Evolutionary conservation across 1,139 yeast species (phyloP), one percentile per base, ranked within the genome.

Genomic region (Geotrichum fermentans): DNA sequence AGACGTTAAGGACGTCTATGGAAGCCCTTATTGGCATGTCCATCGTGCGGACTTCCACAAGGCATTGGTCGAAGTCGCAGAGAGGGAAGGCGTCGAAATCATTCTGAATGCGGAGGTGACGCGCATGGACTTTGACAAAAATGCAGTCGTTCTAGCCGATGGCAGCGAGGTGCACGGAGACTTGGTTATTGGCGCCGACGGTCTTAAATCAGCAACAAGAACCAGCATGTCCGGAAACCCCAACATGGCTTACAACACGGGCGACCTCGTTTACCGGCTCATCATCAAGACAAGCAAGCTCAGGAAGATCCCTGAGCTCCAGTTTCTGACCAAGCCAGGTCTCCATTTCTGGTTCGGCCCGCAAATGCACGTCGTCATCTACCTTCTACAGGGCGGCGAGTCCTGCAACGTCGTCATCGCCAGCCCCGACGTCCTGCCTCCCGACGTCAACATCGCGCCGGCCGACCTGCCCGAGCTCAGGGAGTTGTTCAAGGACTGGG

Each of bases 131-230:
- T 64, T 59, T 41, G 57, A 58, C 7, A 52, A 58, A 4, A 55
- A 57, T 3, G 52, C 58, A 2, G 65, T 68, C n/a, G 55, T 57
- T 13, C 58, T 63, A 13, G 52, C 55, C 4, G 58, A 61, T 43
- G 70, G 70, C 17, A 40, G 47, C 4, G 50, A 50, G 2, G 58
- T 54, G 40, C 39, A 52, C 4, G 70, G 59, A 2, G 71, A 68
- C 51, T 57, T 69, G 36, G 57, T 69, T 18, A 56, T 69, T 48
- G 72, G 71, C 7, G 69, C 69, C 40, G 72, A 69, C 52, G 72
- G 72, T 60, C 52, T 60, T 46, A 63, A 62, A 53, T 62, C 67
- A 13, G 50, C 52, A 14, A 42, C 57, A 21, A 38, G 57, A 16
- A 47, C 56, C 3, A 47, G 41, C 2, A 50, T 57, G 28, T 51